These are phyloP conservation scores for Arthrobotrys musiformis DNA, from an alignment of 2,329 filamentous ascomycete species.

Conservation along the genomic window DNA sequence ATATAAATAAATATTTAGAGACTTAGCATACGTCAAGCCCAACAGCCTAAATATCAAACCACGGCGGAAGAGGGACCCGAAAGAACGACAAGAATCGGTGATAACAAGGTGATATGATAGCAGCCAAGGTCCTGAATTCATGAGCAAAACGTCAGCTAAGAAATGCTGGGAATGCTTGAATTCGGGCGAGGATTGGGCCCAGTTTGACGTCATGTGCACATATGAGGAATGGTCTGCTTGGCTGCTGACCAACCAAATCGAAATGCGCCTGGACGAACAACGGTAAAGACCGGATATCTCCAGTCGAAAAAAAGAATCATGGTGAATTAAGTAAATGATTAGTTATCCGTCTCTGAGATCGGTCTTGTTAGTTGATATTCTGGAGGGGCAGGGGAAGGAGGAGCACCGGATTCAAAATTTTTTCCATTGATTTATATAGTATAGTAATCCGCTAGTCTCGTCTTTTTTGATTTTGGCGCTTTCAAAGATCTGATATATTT, in stretches of 20 bases:
- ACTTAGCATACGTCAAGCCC: conserved; percentile 13
- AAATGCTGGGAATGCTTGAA: neutral
- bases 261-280: neutral
- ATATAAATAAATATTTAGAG: too few species aligned
- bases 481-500: conserved; percentile 1
- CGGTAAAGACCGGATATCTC: conserved; percentile 2
- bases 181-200: neutral
- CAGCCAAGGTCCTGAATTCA: conserved; percentile 16
- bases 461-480: neutral
- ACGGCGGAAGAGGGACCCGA: neutral
- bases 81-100: neutral
- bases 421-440: conserved; percentile 5
- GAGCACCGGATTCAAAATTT: conserved; percentile 3
- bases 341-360: neutral
- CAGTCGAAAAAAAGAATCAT: neutral
- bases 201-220: conserved; percentile 29
- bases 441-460: neutral
- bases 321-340: neutral
- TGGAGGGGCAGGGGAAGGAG: too few species aligned
- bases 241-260: conserved; percentile 22
- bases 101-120: conserved; percentile 12
- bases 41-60: neutral
- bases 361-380: too few species aligned
- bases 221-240: neutral
- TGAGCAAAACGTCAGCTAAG: neutral